Conservation (phyloP, 1,284 basidiomycete genomes). For the Rhodotorula mucilaginosa region DNA sequence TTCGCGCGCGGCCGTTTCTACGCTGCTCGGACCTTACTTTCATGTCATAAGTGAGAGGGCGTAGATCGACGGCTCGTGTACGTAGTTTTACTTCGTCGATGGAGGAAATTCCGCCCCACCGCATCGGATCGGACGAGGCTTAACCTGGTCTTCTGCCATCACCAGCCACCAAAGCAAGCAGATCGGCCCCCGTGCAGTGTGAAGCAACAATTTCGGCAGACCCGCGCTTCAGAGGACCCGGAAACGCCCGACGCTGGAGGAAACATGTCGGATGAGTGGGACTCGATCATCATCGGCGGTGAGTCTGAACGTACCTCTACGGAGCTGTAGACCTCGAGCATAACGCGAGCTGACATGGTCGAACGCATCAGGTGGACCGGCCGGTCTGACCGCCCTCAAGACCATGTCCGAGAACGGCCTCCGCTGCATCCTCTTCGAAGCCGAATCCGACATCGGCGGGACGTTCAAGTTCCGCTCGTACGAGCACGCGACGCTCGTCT, state of each 20-base stretch:
- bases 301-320: neutral
- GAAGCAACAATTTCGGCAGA: too few species aligned
- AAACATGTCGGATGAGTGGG: neutral
- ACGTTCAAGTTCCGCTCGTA: constrained; percentile 55
- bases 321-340: neutral
- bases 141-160: too few species aligned
- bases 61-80: too few species aligned
- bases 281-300: constrained; percentile 2
- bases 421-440: constrained; percentile 60
- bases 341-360: neutral
- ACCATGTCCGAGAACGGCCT: constrained; percentile 55
- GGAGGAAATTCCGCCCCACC: too few species aligned
- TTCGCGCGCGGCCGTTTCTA: too few species aligned
- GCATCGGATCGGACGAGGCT: too few species aligned
- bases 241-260: too few species aligned
- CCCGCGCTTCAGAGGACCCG: neutral
- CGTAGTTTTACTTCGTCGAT: too few species aligned
- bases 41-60: too few species aligned
- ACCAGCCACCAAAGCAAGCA: too few species aligned
- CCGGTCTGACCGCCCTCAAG: constrained; percentile 62
- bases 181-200: too few species aligned
- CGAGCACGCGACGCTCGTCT: constrained; percentile 61
- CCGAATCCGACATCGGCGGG: constrained; percentile 62
- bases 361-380: constrained; percentile 55
- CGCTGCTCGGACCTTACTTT: too few species aligned